A percentile compares a stretch with the other conserved stretches of the same genome.
Evolutionary conservation across 1,284 basidiomycete species (phyloP).

Genomic region (Phylloboletellus chloephorus): DNA sequence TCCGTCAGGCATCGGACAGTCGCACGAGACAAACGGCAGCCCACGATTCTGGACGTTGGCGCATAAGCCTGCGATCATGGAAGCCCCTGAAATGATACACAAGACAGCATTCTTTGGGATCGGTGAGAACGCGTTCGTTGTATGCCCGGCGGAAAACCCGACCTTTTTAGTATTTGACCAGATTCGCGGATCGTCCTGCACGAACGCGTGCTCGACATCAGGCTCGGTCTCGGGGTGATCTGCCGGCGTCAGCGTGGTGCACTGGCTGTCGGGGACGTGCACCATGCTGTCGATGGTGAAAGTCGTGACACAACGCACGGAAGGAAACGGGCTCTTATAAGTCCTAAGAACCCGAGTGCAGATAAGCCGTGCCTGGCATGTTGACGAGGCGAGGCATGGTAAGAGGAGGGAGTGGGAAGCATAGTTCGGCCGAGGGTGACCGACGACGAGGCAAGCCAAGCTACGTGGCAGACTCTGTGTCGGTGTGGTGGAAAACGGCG

Average conservation of each 20-base stretch:
- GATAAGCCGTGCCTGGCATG: neutral
- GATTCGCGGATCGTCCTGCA: conserved; percentile 71
- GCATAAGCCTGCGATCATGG: conserved; percentile 67
- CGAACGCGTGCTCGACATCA: conserved; percentile 65
- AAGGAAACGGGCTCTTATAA: too few species aligned
- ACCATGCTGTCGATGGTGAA: conserved; percentile 12
- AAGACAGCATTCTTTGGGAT: conserved; percentile 46
- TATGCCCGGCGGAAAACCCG: conserved; percentile 1
- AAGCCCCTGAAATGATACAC: conserved; percentile 52
- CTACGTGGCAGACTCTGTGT: too few species aligned
- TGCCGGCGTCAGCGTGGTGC: neutral
- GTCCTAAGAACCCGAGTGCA: too few species aligned
- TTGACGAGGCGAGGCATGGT: neutral
- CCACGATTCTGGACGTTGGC: conserved; percentile 67
- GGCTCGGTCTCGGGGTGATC: conserved; percentile 6
- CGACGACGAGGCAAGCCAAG: too few species aligned
- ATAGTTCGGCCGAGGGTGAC: too few species aligned
- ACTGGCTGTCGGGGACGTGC: conserved; percentile 2
- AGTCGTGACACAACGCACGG: conserved; percentile 1
- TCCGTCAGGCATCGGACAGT: conserved; percentile 10
- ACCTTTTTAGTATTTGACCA: conserved; percentile 73
- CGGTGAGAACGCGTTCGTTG: neutral
- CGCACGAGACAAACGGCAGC: conserved; percentile 19
- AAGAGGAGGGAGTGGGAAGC: too few species aligned
- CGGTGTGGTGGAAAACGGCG: too few species aligned